Evolutionary conservation across 805 yeast species (phyloP).

Genomic region (Metschnikowia colocasiae): DNA sequence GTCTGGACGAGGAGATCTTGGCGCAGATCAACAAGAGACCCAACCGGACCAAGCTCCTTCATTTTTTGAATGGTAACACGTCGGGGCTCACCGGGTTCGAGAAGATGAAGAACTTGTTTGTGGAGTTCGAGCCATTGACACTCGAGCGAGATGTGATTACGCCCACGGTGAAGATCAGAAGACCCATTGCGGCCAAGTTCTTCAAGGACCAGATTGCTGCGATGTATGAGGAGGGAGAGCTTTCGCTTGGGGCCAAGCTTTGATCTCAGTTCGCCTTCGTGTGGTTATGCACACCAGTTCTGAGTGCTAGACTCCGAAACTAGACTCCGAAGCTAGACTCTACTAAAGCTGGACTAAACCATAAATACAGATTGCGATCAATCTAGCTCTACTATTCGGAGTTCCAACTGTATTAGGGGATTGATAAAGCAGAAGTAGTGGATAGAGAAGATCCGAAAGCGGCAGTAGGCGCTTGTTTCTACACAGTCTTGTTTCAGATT

Average conservation of each 20-base stretch:
- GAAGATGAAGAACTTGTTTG: constrained; percentile 22
- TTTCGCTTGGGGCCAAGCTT: constrained; percentile 15
- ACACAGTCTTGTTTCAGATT: too few species aligned
- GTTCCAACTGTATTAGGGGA: too few species aligned
- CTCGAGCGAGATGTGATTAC: constrained; percentile 25
- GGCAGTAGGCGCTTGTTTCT: too few species aligned
- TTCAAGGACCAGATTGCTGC: constrained; percentile 38
- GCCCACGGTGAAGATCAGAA: constrained; percentile 37
- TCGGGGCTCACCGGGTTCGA: constrained; percentile 23
- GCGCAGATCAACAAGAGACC: constrained; percentile 16
- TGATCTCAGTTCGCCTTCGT: too few species aligned
- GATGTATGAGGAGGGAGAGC: constrained; percentile 49
- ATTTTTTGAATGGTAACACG: constrained; percentile 9
- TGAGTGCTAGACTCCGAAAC: too few species aligned
- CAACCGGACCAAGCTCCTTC: constrained; percentile 15
- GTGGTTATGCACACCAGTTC: too few species aligned
- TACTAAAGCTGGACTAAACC: too few species aligned
- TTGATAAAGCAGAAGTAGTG: too few species aligned
- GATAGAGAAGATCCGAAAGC: too few species aligned
- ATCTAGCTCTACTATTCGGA: too few species aligned
- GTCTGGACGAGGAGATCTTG: constrained; percentile 19
- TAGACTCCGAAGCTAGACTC: too few species aligned
- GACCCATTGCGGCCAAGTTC: constrained; percentile 45
- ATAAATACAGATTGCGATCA: too few species aligned
- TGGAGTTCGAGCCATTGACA: constrained; percentile 28